These are phyloP conservation scores for Cladosporium cucumerinum DNA, from an alignment of 2,329 filamentous ascomycete species.

Conservation along the genomic window DNA sequence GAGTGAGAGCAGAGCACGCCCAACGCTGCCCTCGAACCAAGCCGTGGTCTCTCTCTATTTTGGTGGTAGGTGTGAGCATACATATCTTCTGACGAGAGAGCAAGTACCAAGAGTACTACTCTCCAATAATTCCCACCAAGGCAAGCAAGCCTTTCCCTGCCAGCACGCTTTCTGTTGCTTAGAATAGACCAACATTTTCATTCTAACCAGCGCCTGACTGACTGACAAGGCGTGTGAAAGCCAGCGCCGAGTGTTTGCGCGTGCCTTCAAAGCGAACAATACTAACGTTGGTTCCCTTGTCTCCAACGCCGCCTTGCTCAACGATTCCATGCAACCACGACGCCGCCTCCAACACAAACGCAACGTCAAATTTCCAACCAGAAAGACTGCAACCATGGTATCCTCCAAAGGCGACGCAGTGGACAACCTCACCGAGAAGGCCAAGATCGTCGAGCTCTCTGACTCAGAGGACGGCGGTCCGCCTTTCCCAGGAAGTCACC, in stretches of 20 bases:
- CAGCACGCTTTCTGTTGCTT: background rate
- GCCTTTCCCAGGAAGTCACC: slow-evolving; percentile 29
- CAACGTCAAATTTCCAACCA: slow-evolving; percentile 15
- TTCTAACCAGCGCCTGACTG: no score
- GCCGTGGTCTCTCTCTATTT: background rate
- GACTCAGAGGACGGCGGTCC: slow-evolving; percentile 28
- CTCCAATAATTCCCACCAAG: background rate
- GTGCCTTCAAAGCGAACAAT: slow-evolving; percentile 22
- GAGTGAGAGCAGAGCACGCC: background rate
- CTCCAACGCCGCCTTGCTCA: slow-evolving; percentile 20
- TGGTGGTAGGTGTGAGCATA: background rate
- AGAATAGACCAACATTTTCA: background rate
- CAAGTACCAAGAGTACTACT: background rate
- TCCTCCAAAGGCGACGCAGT: slow-evolving; percentile 23
- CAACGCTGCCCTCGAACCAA: no score
- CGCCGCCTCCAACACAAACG: slow-evolving; percentile 14
- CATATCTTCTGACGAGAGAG: background rate
- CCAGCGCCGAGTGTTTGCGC: background rate
- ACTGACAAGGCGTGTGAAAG: background rate
- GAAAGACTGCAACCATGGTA: slow-evolving; percentile 16
- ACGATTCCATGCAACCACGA: slow-evolving; percentile 9
- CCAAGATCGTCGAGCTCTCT: slow-evolving; percentile 33
- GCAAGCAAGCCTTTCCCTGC: background rate
- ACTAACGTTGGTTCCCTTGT: slow-evolving; percentile 22
- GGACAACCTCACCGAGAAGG: slow-evolving; percentile 27